Conservation (phyloP, 345 rosid genomes). For the Gossypium arboreum region DNA sequence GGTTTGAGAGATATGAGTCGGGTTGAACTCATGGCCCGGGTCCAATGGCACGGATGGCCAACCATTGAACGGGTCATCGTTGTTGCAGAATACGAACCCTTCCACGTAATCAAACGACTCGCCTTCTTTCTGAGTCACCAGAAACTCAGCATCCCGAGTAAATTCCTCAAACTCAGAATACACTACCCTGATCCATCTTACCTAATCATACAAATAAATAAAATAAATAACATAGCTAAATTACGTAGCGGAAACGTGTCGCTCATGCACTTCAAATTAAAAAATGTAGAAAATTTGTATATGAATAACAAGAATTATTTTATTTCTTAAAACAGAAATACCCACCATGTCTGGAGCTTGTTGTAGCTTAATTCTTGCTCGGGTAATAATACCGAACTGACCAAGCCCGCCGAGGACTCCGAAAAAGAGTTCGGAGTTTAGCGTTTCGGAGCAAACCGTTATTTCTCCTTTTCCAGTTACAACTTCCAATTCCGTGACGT, state of each 20-base stretch:
- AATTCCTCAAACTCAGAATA: constrained; percentile 67
- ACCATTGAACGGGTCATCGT: constrained; percentile 75
- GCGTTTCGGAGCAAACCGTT: constrained; percentile 48
- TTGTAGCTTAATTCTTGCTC: constrained; percentile 69
- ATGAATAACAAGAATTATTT: not conserved
- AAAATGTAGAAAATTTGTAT: not conserved
- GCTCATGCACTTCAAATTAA: constrained; percentile 22
- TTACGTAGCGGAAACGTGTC: constrained; percentile 27
- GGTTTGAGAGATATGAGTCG: constrained; percentile 37
- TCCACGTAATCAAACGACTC: constrained; percentile 81
- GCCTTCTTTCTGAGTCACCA: constrained; percentile 51
- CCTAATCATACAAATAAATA: constrained; percentile 44
- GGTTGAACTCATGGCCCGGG: constrained; percentile 42
- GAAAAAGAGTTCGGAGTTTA: constrained; percentile 65
- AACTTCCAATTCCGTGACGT: constrained; percentile 87
- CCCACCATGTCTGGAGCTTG: constrained; percentile 79
- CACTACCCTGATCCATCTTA: constrained; percentile 88
- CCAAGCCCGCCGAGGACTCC: constrained; percentile 84
- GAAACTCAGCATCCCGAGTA: constrained; percentile 72
- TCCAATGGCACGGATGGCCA: constrained; percentile 71
- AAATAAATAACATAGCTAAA: not conserved
- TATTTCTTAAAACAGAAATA: not conserved
- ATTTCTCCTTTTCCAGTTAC: constrained; percentile 76
- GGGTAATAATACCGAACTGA: constrained; percentile 84
- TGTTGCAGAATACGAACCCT: constrained; percentile 83